Conservation (phyloP, 257 asterid genomes). For the Solanum tarapatanum region DNA sequence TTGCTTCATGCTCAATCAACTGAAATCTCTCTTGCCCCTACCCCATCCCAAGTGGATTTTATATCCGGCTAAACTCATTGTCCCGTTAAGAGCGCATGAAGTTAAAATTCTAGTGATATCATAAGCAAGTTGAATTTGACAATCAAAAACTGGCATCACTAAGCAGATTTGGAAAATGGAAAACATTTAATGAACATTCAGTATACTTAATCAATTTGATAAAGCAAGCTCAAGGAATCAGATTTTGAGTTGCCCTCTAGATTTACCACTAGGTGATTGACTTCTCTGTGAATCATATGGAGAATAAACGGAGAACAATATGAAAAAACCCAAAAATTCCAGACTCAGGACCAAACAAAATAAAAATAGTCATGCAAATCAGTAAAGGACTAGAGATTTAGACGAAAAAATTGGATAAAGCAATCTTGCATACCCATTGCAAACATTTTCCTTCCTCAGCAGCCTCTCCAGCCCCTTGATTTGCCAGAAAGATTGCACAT, state of each 20-base stretch:
- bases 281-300: neutral
- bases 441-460: slow-evolving; percentile 45
- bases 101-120: neutral
- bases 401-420: neutral
- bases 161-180: neutral
- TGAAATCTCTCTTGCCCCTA: neutral
- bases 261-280: neutral
- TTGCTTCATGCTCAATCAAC: neutral
- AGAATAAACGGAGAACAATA: neutral
- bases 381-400: neutral
- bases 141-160: neutral
- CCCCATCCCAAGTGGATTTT: neutral
- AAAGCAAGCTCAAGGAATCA: neutral
- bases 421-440: slow-evolving; percentile 40
- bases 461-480: slow-evolving; percentile 71
- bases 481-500: slow-evolving; percentile 67
- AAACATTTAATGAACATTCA: neutral
- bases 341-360: neutral
- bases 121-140: neutral
- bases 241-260: neutral
- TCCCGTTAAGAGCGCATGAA: neutral
- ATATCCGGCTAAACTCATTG: neutral
- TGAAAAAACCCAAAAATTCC: neutral
- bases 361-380: neutral
- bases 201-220: neutral